Evolutionary conservation across 2,329 filamentous ascomycete species (phyloP).

Genomic region (Tolypocladium tropicale): DNA sequence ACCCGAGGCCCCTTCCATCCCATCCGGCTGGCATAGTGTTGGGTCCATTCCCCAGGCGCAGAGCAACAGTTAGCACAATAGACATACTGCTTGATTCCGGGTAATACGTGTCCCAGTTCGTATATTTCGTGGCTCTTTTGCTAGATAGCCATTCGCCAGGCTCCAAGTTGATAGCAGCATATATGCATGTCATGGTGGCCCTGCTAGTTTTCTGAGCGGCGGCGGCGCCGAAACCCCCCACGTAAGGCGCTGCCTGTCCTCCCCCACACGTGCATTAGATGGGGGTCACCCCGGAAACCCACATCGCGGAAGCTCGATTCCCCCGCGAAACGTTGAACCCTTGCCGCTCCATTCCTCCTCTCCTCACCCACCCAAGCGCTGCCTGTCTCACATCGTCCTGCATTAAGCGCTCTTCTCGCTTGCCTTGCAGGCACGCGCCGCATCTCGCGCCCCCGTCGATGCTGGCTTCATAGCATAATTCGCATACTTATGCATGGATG

Average conservation of each 20-base stretch:
- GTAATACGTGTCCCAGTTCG: neutral
- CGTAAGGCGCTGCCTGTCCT: neutral
- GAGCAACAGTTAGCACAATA: neutral
- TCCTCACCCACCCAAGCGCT: neutral
- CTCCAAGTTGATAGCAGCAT: no score
- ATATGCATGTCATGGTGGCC: neutral
- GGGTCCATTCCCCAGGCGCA: neutral
- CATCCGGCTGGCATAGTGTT: neutral
- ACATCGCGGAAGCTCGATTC: constrained; percentile 2
- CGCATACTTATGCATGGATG: constrained; percentile 8
- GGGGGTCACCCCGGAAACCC: constrained; percentile 9
- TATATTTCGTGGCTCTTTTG: neutral
- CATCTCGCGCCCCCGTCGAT: neutral
- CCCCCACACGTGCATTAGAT: neutral
- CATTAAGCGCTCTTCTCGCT: neutral
- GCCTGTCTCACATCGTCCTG: neutral
- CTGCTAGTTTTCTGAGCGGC: neutral
- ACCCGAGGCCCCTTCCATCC: no score
- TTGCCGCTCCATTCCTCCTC: neutral
- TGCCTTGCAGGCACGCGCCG: neutral
- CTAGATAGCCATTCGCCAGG: no score
- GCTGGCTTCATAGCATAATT: neutral
- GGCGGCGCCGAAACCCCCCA: constrained; percentile 1
- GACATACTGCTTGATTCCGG: neutral
- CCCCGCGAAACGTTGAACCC: constrained; percentile 6